Percentiles rank a stretch among this genome's conserved stretches.
Evolutionary conservation across 306 rosid species (phyloP).

Genomic region (Sindora glabra): DNA sequence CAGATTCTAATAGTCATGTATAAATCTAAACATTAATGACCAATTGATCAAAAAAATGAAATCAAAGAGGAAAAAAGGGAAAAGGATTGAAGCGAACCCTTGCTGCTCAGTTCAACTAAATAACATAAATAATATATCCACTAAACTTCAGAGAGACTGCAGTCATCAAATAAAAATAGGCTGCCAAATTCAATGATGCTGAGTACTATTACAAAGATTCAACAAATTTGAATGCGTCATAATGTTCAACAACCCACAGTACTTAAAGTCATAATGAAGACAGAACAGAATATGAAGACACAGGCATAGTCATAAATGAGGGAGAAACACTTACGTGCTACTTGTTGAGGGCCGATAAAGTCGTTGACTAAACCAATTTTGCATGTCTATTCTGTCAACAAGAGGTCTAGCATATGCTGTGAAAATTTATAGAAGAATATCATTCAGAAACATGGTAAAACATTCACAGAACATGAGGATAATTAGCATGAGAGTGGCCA

Average conservation of each 20-base stretch:
- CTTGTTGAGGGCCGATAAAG: slow-evolving; percentile 86
- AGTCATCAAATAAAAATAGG: not conserved
- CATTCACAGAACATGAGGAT: not conserved
- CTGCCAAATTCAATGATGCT: not conserved
- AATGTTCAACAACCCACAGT: too few relatives aligned
- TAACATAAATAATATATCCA: not conserved
- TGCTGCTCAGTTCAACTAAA: slow-evolving; percentile 1
- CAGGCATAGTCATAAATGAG: not conserved
- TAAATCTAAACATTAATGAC: not conserved
- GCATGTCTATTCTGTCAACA: slow-evolving; percentile 74
- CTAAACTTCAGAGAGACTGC: too few relatives aligned
- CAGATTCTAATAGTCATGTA: not conserved
- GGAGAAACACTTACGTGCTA: slow-evolving; percentile 58
- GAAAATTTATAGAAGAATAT: not conserved
- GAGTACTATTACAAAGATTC: too few relatives aligned
- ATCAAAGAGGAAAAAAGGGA: not conserved
- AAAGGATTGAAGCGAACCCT: slow-evolving; percentile 1
- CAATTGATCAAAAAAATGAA: not conserved
- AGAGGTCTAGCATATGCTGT: slow-evolving; percentile 94
- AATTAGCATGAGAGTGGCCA: not conserved
- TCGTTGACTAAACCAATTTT: slow-evolving; percentile 52
- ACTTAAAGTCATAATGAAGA: too few relatives aligned
- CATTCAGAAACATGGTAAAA: slow-evolving; percentile 8
- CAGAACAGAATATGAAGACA: too few relatives aligned
- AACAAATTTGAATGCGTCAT: too few relatives aligned